These are phyloP conservation scores for Daedaleopsis nitida DNA, from an alignment of 768 basidiomycete genomes.

Conservation along the genomic window DNA sequence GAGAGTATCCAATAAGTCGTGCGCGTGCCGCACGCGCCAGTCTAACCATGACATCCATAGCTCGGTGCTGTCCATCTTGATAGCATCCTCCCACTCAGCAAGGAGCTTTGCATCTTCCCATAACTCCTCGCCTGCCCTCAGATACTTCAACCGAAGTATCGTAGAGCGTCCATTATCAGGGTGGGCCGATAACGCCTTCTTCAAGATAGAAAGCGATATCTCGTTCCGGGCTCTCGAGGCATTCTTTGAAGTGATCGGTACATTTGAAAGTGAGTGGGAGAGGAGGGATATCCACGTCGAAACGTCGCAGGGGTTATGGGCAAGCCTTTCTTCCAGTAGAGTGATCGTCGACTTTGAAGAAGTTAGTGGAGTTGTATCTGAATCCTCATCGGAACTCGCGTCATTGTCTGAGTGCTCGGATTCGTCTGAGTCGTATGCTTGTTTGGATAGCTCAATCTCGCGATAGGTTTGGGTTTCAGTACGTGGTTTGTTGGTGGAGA, in stretches of 20 bases:
- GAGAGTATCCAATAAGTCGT: slow-evolving; percentile 52
- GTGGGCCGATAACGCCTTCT: slow-evolving; percentile 62
- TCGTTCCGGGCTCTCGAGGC: slow-evolving; percentile 68
- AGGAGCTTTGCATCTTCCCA: slow-evolving; percentile 59
- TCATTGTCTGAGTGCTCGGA: slow-evolving; percentile 33
- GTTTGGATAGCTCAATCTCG: slow-evolving; percentile 42
- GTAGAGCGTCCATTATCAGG: slow-evolving; percentile 51
- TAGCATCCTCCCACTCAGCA: slow-evolving; percentile 71
- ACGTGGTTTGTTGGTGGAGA: slow-evolving; percentile 46
- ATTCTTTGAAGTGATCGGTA: slow-evolving; percentile 69
- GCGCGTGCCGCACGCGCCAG: slow-evolving; percentile 60
- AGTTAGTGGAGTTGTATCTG: slow-evolving; percentile 25
- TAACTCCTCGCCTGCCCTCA: slow-evolving; percentile 72
- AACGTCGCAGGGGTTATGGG: slow-evolving; percentile 51
- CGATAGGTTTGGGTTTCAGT: slow-evolving; percentile 48
- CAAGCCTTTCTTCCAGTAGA: slow-evolving; percentile 56
- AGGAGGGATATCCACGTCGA: slow-evolving; percentile 66
- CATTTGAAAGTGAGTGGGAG: slow-evolving; percentile 59
- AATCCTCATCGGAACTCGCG: slow-evolving; percentile 25
- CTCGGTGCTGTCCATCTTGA: slow-evolving; percentile 52
- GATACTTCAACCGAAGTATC: slow-evolving; percentile 58
- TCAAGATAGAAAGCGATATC: slow-evolving; percentile 66
- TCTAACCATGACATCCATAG: slow-evolving; percentile 83
- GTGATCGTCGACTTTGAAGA: slow-evolving; percentile 63
- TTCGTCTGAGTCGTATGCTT: slow-evolving; percentile 37